These are phyloP conservation scores for Cladorrhinum samala DNA, from an alignment of 495 filamentous ascomycete species.

Conservation along the genomic window DNA sequence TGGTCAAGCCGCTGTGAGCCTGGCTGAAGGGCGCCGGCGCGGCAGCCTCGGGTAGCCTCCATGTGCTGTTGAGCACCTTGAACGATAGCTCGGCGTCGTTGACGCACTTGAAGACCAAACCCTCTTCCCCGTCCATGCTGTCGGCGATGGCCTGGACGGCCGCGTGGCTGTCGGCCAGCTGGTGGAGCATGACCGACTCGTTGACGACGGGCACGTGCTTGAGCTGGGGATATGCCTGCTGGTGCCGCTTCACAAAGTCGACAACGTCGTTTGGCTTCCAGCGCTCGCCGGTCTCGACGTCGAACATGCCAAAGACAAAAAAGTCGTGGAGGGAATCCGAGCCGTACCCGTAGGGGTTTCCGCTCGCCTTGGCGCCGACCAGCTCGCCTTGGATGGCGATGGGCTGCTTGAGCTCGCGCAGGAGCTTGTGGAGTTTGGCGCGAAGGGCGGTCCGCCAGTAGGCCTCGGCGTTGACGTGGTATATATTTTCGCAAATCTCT, in stretches of 20 bases:
- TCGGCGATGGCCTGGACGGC: slow-evolving; percentile 19
- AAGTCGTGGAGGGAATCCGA: slow-evolving; percentile 12
- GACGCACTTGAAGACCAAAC: slow-evolving; percentile 27
- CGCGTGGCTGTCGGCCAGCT: slow-evolving; percentile 15
- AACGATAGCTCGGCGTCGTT: slow-evolving; percentile 21
- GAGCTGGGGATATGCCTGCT: slow-evolving; percentile 1
- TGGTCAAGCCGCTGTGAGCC: no score
- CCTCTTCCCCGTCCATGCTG: slow-evolving; percentile 9
- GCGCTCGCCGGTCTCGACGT: slow-evolving; percentile 11
- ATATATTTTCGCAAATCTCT: slow-evolving; percentile 11
- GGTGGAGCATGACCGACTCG: slow-evolving; percentile 16
- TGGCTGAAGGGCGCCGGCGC: no score
- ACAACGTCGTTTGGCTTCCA: slow-evolving; percentile 11
- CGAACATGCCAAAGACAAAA: slow-evolving; percentile 17
- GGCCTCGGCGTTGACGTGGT: background rate
- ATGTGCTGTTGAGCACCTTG: slow-evolving; percentile 22
- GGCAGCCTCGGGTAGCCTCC: no score
- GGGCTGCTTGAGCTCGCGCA: background rate
- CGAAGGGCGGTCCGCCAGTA: slow-evolving; percentile 15
- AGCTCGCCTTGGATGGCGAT: slow-evolving; percentile 29
- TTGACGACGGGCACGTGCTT: slow-evolving; percentile 20
- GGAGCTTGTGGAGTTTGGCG: slow-evolving; percentile 7
- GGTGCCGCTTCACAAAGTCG: no score
- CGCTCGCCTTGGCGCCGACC: slow-evolving; percentile 16
- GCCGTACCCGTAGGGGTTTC: slow-evolving; percentile 17